These are phyloP conservation scores for Limtongozyma cylindracea DNA, from an alignment of 805 yeast species.

Conservation along the genomic window DNA sequence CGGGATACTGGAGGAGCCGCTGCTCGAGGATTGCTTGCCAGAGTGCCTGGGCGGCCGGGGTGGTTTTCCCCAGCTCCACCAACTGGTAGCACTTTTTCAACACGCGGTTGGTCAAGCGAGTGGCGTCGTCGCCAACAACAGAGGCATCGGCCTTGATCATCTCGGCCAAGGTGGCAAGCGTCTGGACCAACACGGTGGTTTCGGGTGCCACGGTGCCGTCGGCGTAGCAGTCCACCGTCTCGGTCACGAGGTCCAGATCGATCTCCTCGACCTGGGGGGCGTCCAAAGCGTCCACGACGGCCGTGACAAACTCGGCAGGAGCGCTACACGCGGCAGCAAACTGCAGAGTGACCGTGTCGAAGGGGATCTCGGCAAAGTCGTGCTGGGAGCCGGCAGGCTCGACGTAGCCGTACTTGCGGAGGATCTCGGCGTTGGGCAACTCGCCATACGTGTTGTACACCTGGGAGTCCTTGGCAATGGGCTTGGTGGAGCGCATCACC, in stretches of 20 bases:
- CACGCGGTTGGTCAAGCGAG: slow-evolving; percentile 16
- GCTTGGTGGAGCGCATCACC: slow-evolving; percentile 45
- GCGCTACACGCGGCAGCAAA: slow-evolving; percentile 5
- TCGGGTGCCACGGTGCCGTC: slow-evolving; percentile 39
- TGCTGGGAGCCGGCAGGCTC: slow-evolving; percentile 44
- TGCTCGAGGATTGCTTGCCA: too few relatives aligned
- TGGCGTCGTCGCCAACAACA: slow-evolving; percentile 5
- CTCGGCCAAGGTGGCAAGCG: slow-evolving; percentile 12
- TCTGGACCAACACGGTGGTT: slow-evolving; percentile 23
- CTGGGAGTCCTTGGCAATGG: slow-evolving; percentile 43
- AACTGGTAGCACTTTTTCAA: slow-evolving; percentile 37
- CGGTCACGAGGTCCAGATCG: slow-evolving; percentile 16
- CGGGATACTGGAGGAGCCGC: too few relatives aligned
- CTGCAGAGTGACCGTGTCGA: slow-evolving; percentile 13
- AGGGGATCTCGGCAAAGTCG: slow-evolving; percentile 61
- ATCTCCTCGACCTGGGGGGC: slow-evolving; percentile 13
- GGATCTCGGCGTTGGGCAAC: slow-evolving; percentile 71
- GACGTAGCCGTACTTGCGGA: slow-evolving; percentile 81
- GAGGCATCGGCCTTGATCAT: slow-evolving; percentile 6
- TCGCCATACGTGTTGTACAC: slow-evolving; percentile 78
- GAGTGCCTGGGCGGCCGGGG: too few relatives aligned
- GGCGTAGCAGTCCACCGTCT: slow-evolving; percentile 34
- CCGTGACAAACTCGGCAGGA: slow-evolving; percentile 8
- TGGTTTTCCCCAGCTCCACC: slow-evolving; percentile 22
- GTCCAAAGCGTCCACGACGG: slow-evolving; percentile 7